A percentile compares a stretch with the other conserved stretches of the same genome.
These are phyloP conservation scores for Sphaerostilbella broomeana DNA, from an alignment of 2,329 filamentous ascomycete species.

Conservation along the genomic window DNA sequence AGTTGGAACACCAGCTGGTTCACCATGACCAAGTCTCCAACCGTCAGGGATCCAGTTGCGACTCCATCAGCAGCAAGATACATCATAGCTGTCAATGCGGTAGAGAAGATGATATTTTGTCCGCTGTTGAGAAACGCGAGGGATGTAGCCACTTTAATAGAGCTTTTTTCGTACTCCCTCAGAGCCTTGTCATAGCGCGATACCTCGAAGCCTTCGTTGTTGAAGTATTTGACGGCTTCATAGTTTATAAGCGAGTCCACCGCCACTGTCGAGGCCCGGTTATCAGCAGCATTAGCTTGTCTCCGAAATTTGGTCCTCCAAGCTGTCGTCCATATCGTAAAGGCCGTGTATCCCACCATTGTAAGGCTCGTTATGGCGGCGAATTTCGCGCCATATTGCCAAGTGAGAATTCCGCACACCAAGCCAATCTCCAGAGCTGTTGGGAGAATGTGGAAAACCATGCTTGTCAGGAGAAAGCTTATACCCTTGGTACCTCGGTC, in stretches of 20 bases:
- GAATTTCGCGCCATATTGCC: slow-evolving; percentile 88
- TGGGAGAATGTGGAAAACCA: slow-evolving; percentile 96
- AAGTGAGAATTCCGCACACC: slow-evolving; percentile 94
- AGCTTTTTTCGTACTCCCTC: slow-evolving; percentile 80
- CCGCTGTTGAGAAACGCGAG: slow-evolving; percentile 88
- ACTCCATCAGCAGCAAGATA: slow-evolving; percentile 90
- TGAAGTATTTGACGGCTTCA: slow-evolving; percentile 98
- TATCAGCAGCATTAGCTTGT: slow-evolving; percentile 93
- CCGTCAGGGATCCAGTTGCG: slow-evolving; percentile 70
- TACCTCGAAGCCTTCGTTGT: slow-evolving; percentile 95
- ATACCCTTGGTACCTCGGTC: slow-evolving; percentile 98
- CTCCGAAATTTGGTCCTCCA: slow-evolving; percentile 97
- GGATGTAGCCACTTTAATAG: slow-evolving; percentile 94
- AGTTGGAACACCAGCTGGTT: slow-evolving; percentile 98
- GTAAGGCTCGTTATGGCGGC: slow-evolving; percentile 83
- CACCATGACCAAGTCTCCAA: slow-evolving; percentile 96
- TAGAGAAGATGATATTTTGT: slow-evolving; percentile 95
- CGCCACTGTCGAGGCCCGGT: slow-evolving; percentile 87
- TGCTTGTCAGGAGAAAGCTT: slow-evolving; percentile 91
- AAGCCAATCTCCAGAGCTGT: slow-evolving; percentile 90
- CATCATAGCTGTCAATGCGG: slow-evolving; percentile 94
- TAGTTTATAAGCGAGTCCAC: slow-evolving; percentile 98
- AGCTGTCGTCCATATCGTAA: slow-evolving; percentile 91
- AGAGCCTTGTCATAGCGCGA: slow-evolving; percentile 83
- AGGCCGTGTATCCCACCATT: slow-evolving; percentile 92